Percentiles rank a stretch among this genome's conserved stretches.
These are phyloP conservation scores for Herpotrichia juniperi DNA, from an alignment of 2,329 filamentous ascomycete species.

Conservation along the genomic window DNA sequence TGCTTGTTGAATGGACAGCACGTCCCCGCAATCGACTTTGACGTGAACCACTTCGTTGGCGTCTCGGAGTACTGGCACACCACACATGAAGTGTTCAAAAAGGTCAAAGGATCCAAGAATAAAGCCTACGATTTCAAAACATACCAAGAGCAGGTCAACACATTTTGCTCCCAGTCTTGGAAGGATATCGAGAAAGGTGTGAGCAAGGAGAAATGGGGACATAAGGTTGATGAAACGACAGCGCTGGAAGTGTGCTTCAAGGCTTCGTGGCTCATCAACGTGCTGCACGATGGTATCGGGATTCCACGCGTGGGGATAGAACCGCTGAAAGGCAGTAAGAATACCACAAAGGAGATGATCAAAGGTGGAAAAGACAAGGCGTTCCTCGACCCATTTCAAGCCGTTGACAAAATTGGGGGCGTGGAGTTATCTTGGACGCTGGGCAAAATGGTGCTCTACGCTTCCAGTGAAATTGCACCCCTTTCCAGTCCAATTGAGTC, in stretches of 20 bases:
- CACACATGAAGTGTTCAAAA: conserved; percentile 89
- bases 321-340: conserved; percentile 61
- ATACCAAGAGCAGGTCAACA: conserved; percentile 82
- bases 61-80: conserved; percentile 99
- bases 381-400: conserved; percentile 85
- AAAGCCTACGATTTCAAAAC: conserved; percentile 88
- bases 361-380: conserved; percentile 74
- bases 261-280: conserved; percentile 95
- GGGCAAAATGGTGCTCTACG: conserved; percentile 95
- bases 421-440: conserved; percentile 97
- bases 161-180: conserved; percentile 89
- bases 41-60: conserved; percentile 95
- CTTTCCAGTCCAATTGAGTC: too few relatives aligned
- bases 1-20: conserved; percentile 91
- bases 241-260: conserved; percentile 96
- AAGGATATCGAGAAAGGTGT: conserved; percentile 72
- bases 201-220: conserved; percentile 70
- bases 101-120: conserved; percentile 66
- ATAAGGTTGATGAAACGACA: conserved; percentile 74
- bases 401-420: conserved; percentile 88
- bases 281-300: conserved; percentile 94
- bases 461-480: conserved; percentile 82
- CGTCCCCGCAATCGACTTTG: conserved; percentile 93
- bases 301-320: conserved; percentile 86
- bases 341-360: conserved; percentile 73